Base-by-base conservation (phyloP, 441 rosid genomes). In the Brassica hybrid region DNA sequence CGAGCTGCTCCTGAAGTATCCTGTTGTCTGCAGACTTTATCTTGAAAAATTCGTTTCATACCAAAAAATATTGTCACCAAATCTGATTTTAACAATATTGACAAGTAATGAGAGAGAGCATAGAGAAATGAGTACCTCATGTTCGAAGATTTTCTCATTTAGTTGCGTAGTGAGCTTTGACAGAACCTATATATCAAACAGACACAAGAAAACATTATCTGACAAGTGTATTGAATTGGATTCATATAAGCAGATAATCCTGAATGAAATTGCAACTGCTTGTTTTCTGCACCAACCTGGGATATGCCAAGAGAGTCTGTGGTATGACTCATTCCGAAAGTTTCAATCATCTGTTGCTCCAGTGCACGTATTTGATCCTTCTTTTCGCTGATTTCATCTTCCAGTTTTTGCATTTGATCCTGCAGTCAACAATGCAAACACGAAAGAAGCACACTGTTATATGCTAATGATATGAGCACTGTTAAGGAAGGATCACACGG, bases 11-110 rank as follows among this genome's bases (percentile, higher is more conserved):
- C 82, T 95, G 94, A 75, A 93, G 96, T 81, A 93, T 83, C 84
- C 97, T 90, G 83, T 93, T 93, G 83, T 93, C 99, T 4, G 98
- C 99, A 45, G 96, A 89, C 77, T 86, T 93, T 58, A 95, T 84
- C 97, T 94, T 81, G 71, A 85, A 82, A 64, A 76, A n/a, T 38
- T 18, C 5, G 14, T n/a, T 74, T 57, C 71, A 73, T 30, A 16
- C 16, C 5, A 16, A 45, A 52, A 34, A 71, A 25, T 27, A 52
- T 48, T 66, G 52, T 75, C 66, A 71, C 43, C 7, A 18, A 71
- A 48, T 50, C 69, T 71, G 68, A 32, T 60, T 48, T 43, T 30
- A 60, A 25, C 36, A 48, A 50, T 16, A 23, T 9, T 73, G 14
- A 43, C 11, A 58, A 69, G 18, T 58, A 59, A 36, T 48, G 13